Evolutionary conservation across 208 protist species (phyloP), one percentile per base, ranked within the genome.

Genomic region (Trypanosomatidae sp.): DNA sequence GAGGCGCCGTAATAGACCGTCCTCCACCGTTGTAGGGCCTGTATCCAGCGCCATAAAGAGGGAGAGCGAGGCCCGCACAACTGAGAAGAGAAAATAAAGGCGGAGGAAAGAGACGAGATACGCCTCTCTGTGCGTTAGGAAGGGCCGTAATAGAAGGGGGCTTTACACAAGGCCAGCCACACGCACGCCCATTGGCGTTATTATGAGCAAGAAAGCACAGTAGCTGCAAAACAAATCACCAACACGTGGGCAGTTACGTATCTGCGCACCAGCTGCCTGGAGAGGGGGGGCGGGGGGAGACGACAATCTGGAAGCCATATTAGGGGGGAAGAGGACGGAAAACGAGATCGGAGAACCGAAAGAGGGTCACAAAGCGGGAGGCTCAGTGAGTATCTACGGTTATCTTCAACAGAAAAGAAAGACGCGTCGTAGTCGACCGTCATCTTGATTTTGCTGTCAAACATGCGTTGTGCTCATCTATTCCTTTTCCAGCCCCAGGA

Each of bases 401-500:
- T 9, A 28, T 30, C 22, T 13, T 17, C 9, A n/a, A 46, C 7
- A 28, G 60, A 9, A 47, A 65, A 30, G 3, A 13, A 65, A 19
- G 1, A 46, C 22, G n/a, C 15, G 3, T 65, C 39, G 8, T 28
- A 30, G 8, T 19, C 39, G 2, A 19, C 22, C 2, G 1, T 30
- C 60, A 10, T 2, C 13, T 43, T 19, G 19, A 5, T 47, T 28
- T 46, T 10, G 17, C 39, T 44, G 60, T 65, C 72, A 74, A 44
- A 81, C 69, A 53, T 71, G 68, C 47, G 62, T 69, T 25, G 49
- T 58, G 3, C n/a, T 66, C 22, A 68, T 62, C 22, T 50, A 44
- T 4, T 44, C 73, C 52, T 55, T 79, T 46, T 67, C 73, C 73
- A 78, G 53, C 7, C 41, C 56, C 33, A 76, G 30, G 56, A 91